Conservation (phyloP, 2,329 filamentous ascomycete species). For the Aspergillus transmontanensis region DNA sequence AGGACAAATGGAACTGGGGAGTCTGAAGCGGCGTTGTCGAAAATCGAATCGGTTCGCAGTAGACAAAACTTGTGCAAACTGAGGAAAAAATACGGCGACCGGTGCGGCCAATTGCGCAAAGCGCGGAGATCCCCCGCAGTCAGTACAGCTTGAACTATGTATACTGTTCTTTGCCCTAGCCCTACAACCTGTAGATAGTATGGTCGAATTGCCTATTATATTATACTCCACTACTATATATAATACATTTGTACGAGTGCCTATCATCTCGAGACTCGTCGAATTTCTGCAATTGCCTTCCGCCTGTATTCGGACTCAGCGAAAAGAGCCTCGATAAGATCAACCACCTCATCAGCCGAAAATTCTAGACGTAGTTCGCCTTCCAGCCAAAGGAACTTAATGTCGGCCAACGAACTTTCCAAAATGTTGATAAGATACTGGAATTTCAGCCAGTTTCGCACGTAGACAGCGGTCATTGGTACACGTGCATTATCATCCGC, state of each 20-base stretch:
- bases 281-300: conserved; percentile 61
- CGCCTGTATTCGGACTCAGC: conserved; percentile 63
- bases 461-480: conserved; percentile 63
- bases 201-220: background rate
- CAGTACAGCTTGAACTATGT: background rate
- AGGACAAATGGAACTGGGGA: background rate
- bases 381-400: conserved; percentile 66
- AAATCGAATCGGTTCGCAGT: conserved; percentile 26
- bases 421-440: conserved; percentile 66
- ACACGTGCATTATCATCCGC: conserved; percentile 38
- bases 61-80: conserved; percentile 29
- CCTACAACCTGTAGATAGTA: background rate
- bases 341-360: conserved; percentile 62
- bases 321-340: conserved; percentile 66
- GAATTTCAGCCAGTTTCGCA: conserved; percentile 66
- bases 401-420: conserved; percentile 64
- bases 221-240: conserved; percentile 3
- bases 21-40: background rate
- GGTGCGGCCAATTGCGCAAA: conserved; percentile 44
- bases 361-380: conserved; percentile 66
- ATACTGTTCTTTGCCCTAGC: background rate
- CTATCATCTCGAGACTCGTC: conserved; percentile 33
- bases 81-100: conserved; percentile 44
- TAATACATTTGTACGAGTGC: background rate
- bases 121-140: conserved; percentile 33